Evolutionary conservation across 306 rosid species (phyloP), one percentile per base, ranked within the genome.

Genomic region (Dalbergia cultrata): DNA sequence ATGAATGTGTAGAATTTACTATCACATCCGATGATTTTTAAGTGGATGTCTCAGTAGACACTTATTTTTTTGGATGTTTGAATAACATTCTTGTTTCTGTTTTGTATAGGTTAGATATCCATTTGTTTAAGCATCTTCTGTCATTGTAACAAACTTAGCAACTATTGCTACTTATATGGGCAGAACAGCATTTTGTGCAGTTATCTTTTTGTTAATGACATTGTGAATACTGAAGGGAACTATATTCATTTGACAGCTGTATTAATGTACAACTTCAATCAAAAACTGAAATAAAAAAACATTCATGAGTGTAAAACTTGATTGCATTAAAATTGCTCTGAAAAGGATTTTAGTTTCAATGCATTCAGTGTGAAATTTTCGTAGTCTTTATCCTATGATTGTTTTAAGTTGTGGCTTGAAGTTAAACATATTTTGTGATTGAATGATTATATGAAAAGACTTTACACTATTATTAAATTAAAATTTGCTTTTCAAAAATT

Each of bases 71-170:
- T n/a, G n/a, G n/a, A n/a, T n/a, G n/a, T n/a, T n/a, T n/a, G n/a
- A n/a, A n/a, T n/a, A n/a, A n/a, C n/a, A n/a, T n/a, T n/a, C n/a
- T n/a, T n/a, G 13, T 13, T 8, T 13, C 53, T 41, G 7, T 66
- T 33, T 74, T 81, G 85, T 67, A 66, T 49, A 56, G 75, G 49
- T 74, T 31, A 56, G 50, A 14, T 5, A 12, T 16, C 12, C 35
- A 17, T 61, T 16, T 45, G 37, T 12, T 56, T 50, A 6, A 13
- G 21, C 41, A 80, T 67, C 71, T 59, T 67, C 19, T 17, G 66
- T 73, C 67, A 70, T 60, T 70, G 72, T 79, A 73, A 45, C 19
- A 58, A 45, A 10, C 5, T 37, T 17, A 65, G 65, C 72, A 13
- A 19, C 14, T 49, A 10, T 13, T 16, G 44, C 60, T 54, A 7